phyloP scores from a whole-genome alignment of 2,329 filamentous ascomycete species.

The Cercospora brassicicola region DNA sequence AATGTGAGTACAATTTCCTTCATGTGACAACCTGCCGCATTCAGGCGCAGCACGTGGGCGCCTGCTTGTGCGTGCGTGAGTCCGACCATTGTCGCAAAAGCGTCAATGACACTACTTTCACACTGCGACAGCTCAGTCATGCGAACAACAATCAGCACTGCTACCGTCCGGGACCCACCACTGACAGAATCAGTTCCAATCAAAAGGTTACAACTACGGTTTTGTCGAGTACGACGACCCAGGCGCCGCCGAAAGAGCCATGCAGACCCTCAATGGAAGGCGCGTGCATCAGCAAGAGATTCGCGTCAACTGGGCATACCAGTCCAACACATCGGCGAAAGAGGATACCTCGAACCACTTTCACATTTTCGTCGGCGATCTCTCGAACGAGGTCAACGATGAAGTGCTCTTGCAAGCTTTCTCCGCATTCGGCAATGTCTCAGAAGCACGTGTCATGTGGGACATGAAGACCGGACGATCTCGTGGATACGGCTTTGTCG shows the following conservation, averaged over 20 bases:
- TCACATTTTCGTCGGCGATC: slow-evolving; percentile 96
- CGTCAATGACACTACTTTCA: not conserved
- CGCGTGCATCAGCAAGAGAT: slow-evolving; percentile 98
- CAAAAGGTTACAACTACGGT: slow-evolving; percentile 97
- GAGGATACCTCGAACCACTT: slow-evolving; percentile 98
- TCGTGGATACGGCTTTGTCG: slow-evolving; percentile 95
- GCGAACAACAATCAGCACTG: not conserved
- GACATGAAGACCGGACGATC: slow-evolving; percentile 99
- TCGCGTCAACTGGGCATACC: slow-evolving; percentile 98
- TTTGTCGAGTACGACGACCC: slow-evolving; percentile 99
- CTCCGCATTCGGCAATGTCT: slow-evolving; percentile 91
- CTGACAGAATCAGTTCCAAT: slow-evolving; percentile 55
- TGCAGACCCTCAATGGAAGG: slow-evolving; percentile 94
- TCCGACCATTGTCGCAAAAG: slow-evolving; percentile 20
- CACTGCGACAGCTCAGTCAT: not conserved
- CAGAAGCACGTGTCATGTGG: slow-evolving; percentile 99
- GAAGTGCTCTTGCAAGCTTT: slow-evolving; percentile 92
- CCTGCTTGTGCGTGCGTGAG: slow-evolving; percentile 13
- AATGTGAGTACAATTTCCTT: slow-evolving; percentile 67
- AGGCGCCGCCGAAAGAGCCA: slow-evolving; percentile 90
- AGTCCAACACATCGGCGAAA: slow-evolving; percentile 90
- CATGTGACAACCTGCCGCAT: slow-evolving; percentile 12
- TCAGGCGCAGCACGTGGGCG: slow-evolving; percentile 19
- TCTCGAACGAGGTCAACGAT: slow-evolving; percentile 98
- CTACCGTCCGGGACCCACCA: not conserved